Evolutionary conservation across 345 rosid genomes (phyloP).

Genomic region (Stellera chamaejasme): DNA sequence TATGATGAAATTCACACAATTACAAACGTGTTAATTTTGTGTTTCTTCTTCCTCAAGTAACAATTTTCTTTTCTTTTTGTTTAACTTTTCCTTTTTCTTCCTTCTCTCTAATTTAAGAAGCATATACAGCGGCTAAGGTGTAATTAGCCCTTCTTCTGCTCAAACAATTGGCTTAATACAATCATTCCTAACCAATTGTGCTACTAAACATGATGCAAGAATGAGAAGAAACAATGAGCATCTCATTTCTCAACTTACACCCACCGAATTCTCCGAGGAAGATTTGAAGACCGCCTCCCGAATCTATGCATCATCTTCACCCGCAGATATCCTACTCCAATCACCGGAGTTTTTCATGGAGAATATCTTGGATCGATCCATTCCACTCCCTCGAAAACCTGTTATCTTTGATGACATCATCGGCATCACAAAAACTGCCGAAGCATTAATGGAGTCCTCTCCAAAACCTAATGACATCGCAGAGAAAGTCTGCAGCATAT

Average conservation of each 20-base stretch:
- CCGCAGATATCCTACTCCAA: slow-evolving; percentile 57
- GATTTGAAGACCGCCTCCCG: slow-evolving; percentile 24
- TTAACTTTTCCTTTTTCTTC: no score
- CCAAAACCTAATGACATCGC: slow-evolving; percentile 64
- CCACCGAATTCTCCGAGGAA: slow-evolving; percentile 28
- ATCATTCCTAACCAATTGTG: slow-evolving; percentile 11
- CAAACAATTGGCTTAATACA: slow-evolving; percentile 4
- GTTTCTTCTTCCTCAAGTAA: no score
- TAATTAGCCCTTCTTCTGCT: background rate
- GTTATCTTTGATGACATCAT: slow-evolving; percentile 93
- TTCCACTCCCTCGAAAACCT: slow-evolving; percentile 66
- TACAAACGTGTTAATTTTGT: no score
- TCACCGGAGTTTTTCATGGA: slow-evolving; percentile 57
- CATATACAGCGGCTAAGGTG: background rate
- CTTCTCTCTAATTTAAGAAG: background rate
- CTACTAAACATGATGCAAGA: no score
- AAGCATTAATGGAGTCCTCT: slow-evolving; percentile 92
- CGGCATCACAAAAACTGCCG: slow-evolving; percentile 93
- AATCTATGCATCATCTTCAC: slow-evolving; percentile 41
- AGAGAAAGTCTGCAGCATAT: slow-evolving; percentile 56
- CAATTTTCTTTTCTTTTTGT: no score
- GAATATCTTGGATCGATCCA: slow-evolving; percentile 57
- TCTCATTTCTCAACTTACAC: background rate
- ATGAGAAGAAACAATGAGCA: background rate
- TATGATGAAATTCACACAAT: no score